Percentiles rank a stretch among this genome's conserved stretches.
phyloP scores from a whole-genome alignment of 106 monocot species.

The Ottelia alismoides region DNA sequence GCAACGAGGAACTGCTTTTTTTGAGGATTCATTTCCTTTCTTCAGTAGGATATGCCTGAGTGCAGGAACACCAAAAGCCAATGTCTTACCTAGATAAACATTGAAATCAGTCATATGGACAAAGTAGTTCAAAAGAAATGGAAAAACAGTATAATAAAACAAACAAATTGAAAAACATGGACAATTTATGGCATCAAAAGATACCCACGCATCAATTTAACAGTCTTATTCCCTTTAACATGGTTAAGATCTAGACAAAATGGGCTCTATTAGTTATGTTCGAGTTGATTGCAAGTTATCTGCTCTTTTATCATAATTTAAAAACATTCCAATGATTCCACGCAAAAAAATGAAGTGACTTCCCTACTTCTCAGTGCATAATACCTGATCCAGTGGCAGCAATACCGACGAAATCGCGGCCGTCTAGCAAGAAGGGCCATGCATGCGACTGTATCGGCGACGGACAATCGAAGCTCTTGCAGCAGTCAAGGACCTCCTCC shows the following conservation, averaged over 20 bases:
- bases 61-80: constrained; percentile 97
- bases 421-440: constrained; percentile 88
- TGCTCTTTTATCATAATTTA: background rate
- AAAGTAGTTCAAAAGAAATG: background rate
- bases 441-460: constrained; percentile 89
- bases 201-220: background rate
- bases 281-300: background rate
- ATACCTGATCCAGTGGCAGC: constrained; percentile 95
- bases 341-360: too few relatives aligned
- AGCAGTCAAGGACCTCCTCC: constrained; percentile 60
- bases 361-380: background rate
- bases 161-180: background rate
- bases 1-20: constrained; percentile 70
- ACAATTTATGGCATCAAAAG: background rate
- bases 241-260: background rate
- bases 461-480: constrained; percentile 63
- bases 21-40: constrained; percentile 36
- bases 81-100: constrained; percentile 97
- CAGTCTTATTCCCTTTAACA: background rate
- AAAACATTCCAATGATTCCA: background rate
- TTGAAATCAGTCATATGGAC: background rate
- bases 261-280: background rate
- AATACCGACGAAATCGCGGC: constrained; percentile 89
- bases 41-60: constrained; percentile 71
- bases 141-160: background rate